Evolutionary conservation across 441 rosid species (phyloP), one percentile per base, ranked within the genome.

Genomic region (Capsella rubella): DNA sequence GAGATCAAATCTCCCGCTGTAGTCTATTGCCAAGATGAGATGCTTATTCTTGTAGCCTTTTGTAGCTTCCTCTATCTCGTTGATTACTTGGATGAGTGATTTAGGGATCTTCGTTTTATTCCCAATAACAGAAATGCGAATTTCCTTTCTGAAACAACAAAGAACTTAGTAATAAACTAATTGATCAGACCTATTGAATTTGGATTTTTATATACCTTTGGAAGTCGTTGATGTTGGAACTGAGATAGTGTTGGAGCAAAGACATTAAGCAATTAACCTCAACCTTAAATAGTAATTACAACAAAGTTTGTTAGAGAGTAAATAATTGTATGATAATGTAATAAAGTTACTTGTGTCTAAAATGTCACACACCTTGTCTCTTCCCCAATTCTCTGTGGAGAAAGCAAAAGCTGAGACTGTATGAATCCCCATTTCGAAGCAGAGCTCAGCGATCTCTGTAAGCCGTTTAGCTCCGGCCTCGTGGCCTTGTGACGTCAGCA

Each of bases 311-410:
- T 64, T 37, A 32, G 4, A 32, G 37, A 64, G 35, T 14, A 16
- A 4, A 2, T 45, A 49, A 45, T 45, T 37, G 31, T 10, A 11
- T 54, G 39, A 47, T 28, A 43, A 47, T 47, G 12, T 64, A 18
- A 18, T 18, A 4, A 28, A 50, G 18, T 13, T 34, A 18, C 6
- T 35, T 58, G 14, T 58, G 29, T 18, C n/a, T 58, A 53, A 64
- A 21, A 31, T 40, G 25, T 37, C 67, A 37, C 67, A 37, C 60
- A 75, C 78, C 68, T 78, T 70, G 37, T 6, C 10, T 32, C 87
- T 66, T 29, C 72, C 78, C 74, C 80, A 82, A 55, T 82, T 83
- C 47, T 74, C 78, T 29, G 77, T 78, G 55, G 78, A 72, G 69
- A 78, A 78, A 42, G 81, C 81, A 62, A 60, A 78, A 51, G 69